phyloP scores from a whole-genome alignment of 1,139 yeast species.

The Candida smagusa region DNA sequence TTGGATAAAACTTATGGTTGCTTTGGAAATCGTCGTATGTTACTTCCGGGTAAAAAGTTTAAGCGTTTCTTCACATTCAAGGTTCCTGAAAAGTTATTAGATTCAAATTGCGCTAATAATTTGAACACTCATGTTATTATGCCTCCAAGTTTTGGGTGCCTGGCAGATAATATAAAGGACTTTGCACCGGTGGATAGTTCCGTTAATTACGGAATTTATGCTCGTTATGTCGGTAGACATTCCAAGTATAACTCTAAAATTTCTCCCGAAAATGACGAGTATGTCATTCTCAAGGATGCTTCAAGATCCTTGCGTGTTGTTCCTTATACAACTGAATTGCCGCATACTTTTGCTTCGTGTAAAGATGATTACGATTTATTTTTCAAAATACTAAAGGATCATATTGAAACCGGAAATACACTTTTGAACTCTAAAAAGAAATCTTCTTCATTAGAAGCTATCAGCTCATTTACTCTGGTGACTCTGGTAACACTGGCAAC shows the following conservation, averaged over 20 bases:
- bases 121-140: constrained; percentile 17
- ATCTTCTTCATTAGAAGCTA: background rate
- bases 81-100: constrained; percentile 20
- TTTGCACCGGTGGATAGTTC: constrained; percentile 15
- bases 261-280: constrained; percentile 27
- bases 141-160: constrained; percentile 20
- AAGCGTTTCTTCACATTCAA: constrained; percentile 21
- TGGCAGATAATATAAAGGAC: constrained; percentile 11
- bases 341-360: background rate
- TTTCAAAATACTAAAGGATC: constrained; percentile 9
- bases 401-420: constrained; percentile 13
- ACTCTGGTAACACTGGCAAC: background rate
- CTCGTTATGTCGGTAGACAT: constrained; percentile 21
- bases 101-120: constrained; percentile 20
- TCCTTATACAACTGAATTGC: constrained; percentile 11
- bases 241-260: constrained; percentile 16
- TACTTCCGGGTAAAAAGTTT: constrained; percentile 11
- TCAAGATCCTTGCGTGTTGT: constrained; percentile 29
- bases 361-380: constrained; percentile 14
- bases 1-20: constrained; percentile 23
- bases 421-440: background rate
- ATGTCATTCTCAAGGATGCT: constrained; percentile 35
- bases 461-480: background rate
- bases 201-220: constrained; percentile 18
- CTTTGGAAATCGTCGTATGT: constrained; percentile 7